Conservation (phyloP, 2,329 filamentous ascomycete genomes). For the Corynespora cassiicola region DNA sequence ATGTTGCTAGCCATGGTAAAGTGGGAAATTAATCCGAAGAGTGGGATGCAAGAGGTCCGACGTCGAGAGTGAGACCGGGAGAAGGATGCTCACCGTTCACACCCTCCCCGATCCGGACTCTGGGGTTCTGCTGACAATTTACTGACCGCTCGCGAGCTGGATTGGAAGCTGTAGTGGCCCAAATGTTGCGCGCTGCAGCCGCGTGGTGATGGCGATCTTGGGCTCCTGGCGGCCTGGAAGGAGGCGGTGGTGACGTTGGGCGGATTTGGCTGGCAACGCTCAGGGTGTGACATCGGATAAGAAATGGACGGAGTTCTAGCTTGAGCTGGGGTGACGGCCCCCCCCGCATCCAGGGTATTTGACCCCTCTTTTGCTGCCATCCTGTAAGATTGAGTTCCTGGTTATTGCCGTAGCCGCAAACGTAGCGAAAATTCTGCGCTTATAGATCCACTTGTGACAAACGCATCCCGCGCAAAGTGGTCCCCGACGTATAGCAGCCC, state of each 20-base stretch:
- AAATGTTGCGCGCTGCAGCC: too few relatives aligned
- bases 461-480: conserved; percentile 18
- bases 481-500: conserved; percentile 2
- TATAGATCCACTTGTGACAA: conserved; percentile 20
- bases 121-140: too few relatives aligned
- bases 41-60: too few relatives aligned
- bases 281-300: conserved; percentile 11
- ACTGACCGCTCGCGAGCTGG: too few relatives aligned
- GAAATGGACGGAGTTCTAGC: conserved; percentile 3
- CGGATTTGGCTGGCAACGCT: conserved; percentile 2
- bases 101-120: too few relatives aligned
- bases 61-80: too few relatives aligned
- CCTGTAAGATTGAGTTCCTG: not conserved
- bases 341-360: conserved; percentile 11
- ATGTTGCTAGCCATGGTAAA: not conserved
- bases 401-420: conserved; percentile 8
- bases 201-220: conserved; percentile 1
- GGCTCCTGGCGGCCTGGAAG: conserved; percentile 1
- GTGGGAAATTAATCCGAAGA: too few relatives aligned
- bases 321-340: conserved; percentile 5
- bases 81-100: too few relatives aligned
- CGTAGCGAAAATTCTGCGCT: conserved; percentile 4
- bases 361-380: conserved; percentile 6
- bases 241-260: conserved; percentile 5
- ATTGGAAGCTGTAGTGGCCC: too few relatives aligned